A percentile compares a stretch with the other conserved stretches of the same genome.
Evolutionary conservation across 2,329 filamentous ascomycete species (phyloP).

Genomic region (Botrytis tulipae): DNA sequence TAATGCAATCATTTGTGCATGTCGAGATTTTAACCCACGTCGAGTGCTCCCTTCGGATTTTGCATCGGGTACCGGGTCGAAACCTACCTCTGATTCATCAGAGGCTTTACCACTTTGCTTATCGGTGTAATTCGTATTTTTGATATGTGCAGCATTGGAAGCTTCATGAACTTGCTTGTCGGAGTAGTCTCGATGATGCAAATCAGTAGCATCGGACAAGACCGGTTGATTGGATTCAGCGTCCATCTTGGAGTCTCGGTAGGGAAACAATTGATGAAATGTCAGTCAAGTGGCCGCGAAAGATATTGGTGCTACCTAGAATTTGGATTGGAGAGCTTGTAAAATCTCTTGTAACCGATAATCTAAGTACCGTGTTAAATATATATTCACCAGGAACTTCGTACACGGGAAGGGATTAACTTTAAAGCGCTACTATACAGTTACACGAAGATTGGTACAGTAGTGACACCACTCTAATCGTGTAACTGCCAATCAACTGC

Average conservation of each 20-base stretch:
- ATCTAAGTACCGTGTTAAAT: not conserved
- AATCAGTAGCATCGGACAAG: not conserved
- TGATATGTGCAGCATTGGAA: not conserved
- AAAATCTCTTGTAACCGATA: not conserved
- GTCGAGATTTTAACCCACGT: not conserved
- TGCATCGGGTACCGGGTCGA: not conserved
- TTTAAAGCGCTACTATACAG: not conserved
- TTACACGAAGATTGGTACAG: not conserved
- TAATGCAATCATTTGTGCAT: not conserved
- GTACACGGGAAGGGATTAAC: not conserved
- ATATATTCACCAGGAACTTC: not conserved
- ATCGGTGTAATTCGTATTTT: not conserved
- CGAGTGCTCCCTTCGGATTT: not conserved
- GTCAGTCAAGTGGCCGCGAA: not conserved
- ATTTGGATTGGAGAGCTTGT: not conserved
- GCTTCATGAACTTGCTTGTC: not conserved
- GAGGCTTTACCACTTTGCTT: not conserved
- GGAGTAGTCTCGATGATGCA: not conserved
- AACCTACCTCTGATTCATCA: not conserved
- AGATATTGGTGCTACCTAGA: not conserved
- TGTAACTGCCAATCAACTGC: not conserved
- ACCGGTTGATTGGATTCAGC: not conserved
- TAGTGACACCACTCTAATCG: not conserved
- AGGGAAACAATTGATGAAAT: not conserved
- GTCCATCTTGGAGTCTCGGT: not conserved